A percentile compares a stretch with the other conserved stretches of the same genome.
Evolutionary conservation across 2,329 filamentous ascomycete genomes (phyloP).

Genomic region (Xylaria arbuscula): DNA sequence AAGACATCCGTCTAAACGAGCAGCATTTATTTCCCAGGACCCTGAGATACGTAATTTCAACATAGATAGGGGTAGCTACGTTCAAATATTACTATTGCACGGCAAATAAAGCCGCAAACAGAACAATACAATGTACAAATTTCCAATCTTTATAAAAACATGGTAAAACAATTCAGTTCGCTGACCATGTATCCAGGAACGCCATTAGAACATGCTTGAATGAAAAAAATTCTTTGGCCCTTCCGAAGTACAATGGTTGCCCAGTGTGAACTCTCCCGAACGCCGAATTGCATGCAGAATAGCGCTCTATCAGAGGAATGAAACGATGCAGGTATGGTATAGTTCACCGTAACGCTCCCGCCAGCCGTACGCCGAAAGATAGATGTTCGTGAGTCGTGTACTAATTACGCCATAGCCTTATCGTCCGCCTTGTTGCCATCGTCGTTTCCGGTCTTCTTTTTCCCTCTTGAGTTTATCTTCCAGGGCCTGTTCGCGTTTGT

Average conservation of each 20-base stretch:
- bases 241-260: slow-evolving; percentile 35
- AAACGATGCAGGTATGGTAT: slow-evolving; percentile 27
- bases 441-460: slow-evolving; percentile 49
- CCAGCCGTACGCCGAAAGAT: slow-evolving; percentile 36
- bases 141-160: slow-evolving; percentile 27
- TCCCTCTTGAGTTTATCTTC: slow-evolving; percentile 51
- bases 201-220: slow-evolving; percentile 28
- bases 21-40: background rate
- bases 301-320: slow-evolving; percentile 32
- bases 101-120: background rate
- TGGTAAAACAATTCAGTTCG: slow-evolving; percentile 6
- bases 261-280: slow-evolving; percentile 38
- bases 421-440: slow-evolving; percentile 37
- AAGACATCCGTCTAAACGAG: background rate
- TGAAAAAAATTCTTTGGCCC: slow-evolving; percentile 21
- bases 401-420: slow-evolving; percentile 27
- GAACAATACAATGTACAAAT: slow-evolving; percentile 14
- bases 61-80: background rate
- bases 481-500: slow-evolving; percentile 66
- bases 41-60: background rate
- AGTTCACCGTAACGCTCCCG: slow-evolving; percentile 29
- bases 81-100: background rate
- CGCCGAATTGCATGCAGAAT: slow-evolving; percentile 39
- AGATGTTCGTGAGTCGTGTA: slow-evolving; percentile 34
- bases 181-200: slow-evolving; percentile 31